Base-by-base conservation (phyloP, 495 filamentous ascomycete genomes). In the Pyronema omphalodes region DNA sequence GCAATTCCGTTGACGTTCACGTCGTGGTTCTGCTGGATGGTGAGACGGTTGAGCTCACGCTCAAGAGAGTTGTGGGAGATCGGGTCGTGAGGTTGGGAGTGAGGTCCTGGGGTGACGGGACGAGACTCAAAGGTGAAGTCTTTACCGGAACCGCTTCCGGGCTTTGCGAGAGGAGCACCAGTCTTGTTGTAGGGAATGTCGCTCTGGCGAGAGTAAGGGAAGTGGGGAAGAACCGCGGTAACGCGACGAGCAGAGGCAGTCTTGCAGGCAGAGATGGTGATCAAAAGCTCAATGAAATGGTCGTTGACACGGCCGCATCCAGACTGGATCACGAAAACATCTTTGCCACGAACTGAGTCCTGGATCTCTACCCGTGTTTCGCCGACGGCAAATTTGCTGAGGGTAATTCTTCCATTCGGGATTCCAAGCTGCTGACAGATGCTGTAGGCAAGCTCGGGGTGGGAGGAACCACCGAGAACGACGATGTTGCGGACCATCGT, bases 261-360 rank as follows among this genome's bases (percentile, higher is more conserved):
- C 70, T 95, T 94, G 76, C 93, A 96, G 57, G 91, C 91, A 15
- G 86, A 93, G 59, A 98, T 89, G 53, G 76, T 93, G 70, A 98
- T 94, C 65, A 94, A 82, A 37, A 98, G 78, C 59, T 98, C 91
- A 71, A 98, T 80, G 45, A 98, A 74, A 67, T 94, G 80, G 66
- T 98, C 91, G 63, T 98, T 98, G 69, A 96, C 86, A 57, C 83
- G 88, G 46, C 85, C 84, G 44, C 70, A 70, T 51, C 88, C 86
- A 48, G 82, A 85, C 67, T 96, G 88, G 59, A 96, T 84, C 67
- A 95, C 93, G 69, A 93, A 94, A 63, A 98, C 89, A 74, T 96
- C 91, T 67, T 98, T 98, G 54, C 82, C 93, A 60, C 91, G 84
- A 40, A 98, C 88, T 18, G 85, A 93, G 70, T 96, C 91, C 63